Evolutionary conservation across 495 filamentous ascomycete genomes (phyloP), one percentile per base, ranked within the genome.

Genomic region (Tuber indicum): DNA sequence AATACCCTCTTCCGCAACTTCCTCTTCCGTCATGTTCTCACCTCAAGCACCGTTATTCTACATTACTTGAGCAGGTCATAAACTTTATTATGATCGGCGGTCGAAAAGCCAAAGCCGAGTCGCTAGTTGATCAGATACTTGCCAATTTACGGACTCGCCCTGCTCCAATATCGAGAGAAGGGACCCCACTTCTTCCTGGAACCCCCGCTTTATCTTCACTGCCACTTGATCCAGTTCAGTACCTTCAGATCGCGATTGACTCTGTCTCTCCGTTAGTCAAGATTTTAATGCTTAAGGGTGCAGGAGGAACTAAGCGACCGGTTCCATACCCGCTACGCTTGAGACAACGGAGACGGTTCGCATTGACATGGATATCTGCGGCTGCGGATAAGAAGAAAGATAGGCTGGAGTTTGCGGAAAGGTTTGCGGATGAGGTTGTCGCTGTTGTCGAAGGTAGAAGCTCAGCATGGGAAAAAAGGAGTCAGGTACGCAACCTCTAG

Each of bases 261-360:
- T 97, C 93, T 17, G 91, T 98, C n/a, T 93, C 94, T 19, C 96
- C 96, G 36, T 87, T 99, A 39, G 85, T 98, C 81, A 91, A 91
- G 44, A 89, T 98, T 81, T 88, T 90, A 39, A 87, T 87, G 46
- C 88, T 91, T 82, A 92, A 90, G 84, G 93, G 93, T 79, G 88
- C 92, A 47, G 96, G 96, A 86, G 96, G 96, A 84, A 87, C 88
- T 19, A 89, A 93, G 23, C 87, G 98, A 73, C 92, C 94, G 72
- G 88, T 97, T 47, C 96, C 96, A 0, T 87, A 91, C 44, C 96
- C 96, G 3, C 86, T 98, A 41, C 85, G 86, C 0, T 84, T 90
- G 78, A 86, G 92, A 75, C 91, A 96, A 85, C 89, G 96, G 72
- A 89, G 96, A 70, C 86, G 94, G 47, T 85, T 85, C 42, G 96